Percentiles rank a stretch among this genome's conserved stretches.
phyloP scores from a whole-genome alignment of 345 rosid species.

The Pistacia integerrima region DNA sequence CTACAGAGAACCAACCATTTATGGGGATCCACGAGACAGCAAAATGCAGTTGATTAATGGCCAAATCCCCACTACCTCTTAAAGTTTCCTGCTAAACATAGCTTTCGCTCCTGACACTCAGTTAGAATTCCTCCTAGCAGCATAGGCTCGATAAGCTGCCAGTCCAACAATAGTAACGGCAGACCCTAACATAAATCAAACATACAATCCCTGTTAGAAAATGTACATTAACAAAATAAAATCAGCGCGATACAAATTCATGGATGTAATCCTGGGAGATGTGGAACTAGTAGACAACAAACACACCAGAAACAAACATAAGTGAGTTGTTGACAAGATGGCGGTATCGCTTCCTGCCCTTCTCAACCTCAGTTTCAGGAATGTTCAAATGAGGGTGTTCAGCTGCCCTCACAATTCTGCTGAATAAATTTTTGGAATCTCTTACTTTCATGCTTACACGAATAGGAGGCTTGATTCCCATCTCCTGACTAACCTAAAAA shows the following conservation, averaged over 20 bases:
- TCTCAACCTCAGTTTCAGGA: slow-evolving; percentile 74
- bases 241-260: neutral
- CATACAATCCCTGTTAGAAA: slow-evolving; percentile 12
- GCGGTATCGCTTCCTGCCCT: slow-evolving; percentile 54
- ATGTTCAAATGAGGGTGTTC: slow-evolving; percentile 70
- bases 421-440: no score
- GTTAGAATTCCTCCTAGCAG: slow-evolving; percentile 56
- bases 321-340: slow-evolving; percentile 64
- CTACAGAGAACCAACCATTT: slow-evolving; percentile 14
- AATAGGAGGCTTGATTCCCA: no score
- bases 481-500: slow-evolving; percentile 42
- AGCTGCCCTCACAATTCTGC: no score
- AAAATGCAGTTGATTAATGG: slow-evolving; percentile 9
- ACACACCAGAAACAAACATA: slow-evolving; percentile 65
- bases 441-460: no score
- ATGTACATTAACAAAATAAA: neutral
- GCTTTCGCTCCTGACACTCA: no score
- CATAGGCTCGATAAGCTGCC: slow-evolving; percentile 63
- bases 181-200: slow-evolving; percentile 52
- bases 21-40: slow-evolving; percentile 11
- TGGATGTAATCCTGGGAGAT: neutral
- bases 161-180: slow-evolving; percentile 61
- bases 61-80: neutral
- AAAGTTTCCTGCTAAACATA: no score
- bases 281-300: neutral